These are phyloP conservation scores for Penicillium sp. DNA, from an alignment of 2,329 filamentous ascomycete genomes.

Conservation along the genomic window DNA sequence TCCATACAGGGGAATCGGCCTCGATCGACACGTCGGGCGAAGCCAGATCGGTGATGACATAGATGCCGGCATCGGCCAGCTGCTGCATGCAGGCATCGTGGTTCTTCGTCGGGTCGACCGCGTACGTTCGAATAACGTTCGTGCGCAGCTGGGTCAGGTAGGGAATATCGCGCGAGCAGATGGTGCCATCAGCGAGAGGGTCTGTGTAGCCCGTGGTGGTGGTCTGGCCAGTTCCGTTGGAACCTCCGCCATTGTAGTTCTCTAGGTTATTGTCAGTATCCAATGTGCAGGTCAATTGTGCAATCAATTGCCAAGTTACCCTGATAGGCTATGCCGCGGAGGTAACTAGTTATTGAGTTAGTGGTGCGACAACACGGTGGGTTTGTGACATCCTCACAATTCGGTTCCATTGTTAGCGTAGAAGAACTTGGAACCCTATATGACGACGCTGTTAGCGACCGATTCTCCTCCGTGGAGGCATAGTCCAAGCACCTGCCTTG, in stretches of 20 bases:
- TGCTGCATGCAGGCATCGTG: conserved; percentile 84
- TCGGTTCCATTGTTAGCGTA: conserved; percentile 77
- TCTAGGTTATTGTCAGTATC: background rate
- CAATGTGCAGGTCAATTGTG: background rate
- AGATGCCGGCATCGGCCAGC: conserved; percentile 84
- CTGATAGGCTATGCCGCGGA: conserved; percentile 95
- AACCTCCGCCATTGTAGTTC: conserved; percentile 2
- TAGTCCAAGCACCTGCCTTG: background rate
- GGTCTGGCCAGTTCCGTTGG: conserved; percentile 60
- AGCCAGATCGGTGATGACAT: conserved; percentile 87
- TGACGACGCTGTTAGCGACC: background rate
- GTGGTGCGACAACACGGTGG: background rate
- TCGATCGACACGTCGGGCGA: conserved; percentile 83
- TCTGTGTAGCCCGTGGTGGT: conserved; percentile 67
- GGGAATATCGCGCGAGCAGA: conserved; percentile 84
- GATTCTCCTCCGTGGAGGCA: background rate
- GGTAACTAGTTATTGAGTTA: conserved; percentile 50
- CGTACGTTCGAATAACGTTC: conserved; percentile 94
- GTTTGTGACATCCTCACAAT: conserved; percentile 45
- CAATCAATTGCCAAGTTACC: conserved; percentile 27
- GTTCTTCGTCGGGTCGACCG: conserved; percentile 76
- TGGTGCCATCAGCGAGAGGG: conserved; percentile 71
- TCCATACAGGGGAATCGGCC: conserved; percentile 77
- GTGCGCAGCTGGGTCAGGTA: conserved; percentile 76
- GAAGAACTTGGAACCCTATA: conserved; percentile 87